phyloP scores from a whole-genome alignment of 176 grass and related monocot genomes.

The Areca catechu region DNA sequence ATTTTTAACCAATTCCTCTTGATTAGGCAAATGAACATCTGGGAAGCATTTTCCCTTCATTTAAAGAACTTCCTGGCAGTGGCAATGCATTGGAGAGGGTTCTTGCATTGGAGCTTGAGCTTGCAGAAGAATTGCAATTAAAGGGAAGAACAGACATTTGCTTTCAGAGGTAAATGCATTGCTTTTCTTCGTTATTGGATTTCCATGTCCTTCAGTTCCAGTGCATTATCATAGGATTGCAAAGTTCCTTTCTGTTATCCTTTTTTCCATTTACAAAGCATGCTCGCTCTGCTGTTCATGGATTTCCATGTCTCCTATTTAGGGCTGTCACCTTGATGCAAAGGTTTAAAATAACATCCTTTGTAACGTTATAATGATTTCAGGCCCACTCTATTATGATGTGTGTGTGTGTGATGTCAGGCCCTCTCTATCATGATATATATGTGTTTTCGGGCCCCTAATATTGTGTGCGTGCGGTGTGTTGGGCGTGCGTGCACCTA shows the following conservation, averaged over 20 bases:
- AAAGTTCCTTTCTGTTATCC: too few species aligned
- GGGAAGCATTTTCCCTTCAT: slow-evolving; percentile 62
- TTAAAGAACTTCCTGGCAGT: slow-evolving; percentile 79
- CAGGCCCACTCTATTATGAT: neutral
- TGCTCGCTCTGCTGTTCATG: too few species aligned
- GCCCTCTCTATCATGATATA: too few species aligned
- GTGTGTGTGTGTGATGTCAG: neutral
- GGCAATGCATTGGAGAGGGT: slow-evolving; percentile 90
- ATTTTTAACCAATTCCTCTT: slow-evolving; percentile 12
- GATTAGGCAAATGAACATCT: slow-evolving; percentile 84
- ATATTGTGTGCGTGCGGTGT: too few species aligned
- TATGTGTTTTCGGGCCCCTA: too few species aligned
- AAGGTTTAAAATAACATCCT: too few species aligned
- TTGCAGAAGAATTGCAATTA: slow-evolving; percentile 73
- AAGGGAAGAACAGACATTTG: slow-evolving; percentile 63
- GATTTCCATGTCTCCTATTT: too few species aligned
- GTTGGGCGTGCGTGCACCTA: too few species aligned
- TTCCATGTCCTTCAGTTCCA: neutral
- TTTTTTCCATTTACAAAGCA: too few species aligned
- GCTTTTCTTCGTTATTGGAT: neutral
- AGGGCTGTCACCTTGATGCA: too few species aligned
- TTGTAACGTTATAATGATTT: too few species aligned
- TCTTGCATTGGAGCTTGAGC: slow-evolving; percentile 90
- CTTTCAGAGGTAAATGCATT: slow-evolving; percentile 60
- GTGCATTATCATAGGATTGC: too few species aligned